Conservation (phyloP, 108 stramenopile genomes). For the Skeletonema menzelii region DNA sequence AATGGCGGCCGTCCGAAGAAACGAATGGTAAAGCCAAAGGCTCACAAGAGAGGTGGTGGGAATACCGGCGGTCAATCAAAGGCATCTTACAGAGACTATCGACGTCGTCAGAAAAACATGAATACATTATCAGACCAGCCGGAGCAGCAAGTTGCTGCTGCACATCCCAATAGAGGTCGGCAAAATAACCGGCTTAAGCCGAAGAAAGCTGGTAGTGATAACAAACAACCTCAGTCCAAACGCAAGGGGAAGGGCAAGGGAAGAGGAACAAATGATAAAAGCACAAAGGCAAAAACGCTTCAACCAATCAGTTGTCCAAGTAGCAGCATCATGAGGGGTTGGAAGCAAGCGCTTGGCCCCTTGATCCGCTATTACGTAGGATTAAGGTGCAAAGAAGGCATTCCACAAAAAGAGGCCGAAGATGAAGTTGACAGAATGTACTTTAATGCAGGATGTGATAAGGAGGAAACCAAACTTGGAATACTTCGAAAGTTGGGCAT, state of each 20-base stretch:
- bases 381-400: not conserved
- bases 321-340: not conserved
- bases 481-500: conserved; percentile 27
- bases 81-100: not conserved
- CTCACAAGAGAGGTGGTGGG: not conserved
- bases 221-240: not conserved
- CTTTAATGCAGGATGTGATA: conserved; percentile 3
- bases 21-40: not conserved
- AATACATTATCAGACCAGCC: not conserved
- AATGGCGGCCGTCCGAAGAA: not conserved
- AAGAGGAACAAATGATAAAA: not conserved
- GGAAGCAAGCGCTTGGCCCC: conserved; percentile 29
- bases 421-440: conserved; percentile 35
- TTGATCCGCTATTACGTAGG: conserved; percentile 31
- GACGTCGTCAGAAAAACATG: not conserved
- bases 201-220: not conserved
- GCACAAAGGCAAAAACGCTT: not conserved
- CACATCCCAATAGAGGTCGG: not conserved
- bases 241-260: not conserved
- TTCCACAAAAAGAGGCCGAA: conserved; percentile 19
- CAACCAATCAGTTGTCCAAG: not conserved
- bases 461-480: conserved; percentile 21
- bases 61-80: not conserved
- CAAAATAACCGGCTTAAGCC: not conserved
- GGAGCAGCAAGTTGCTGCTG: not conserved